phyloP scores from a whole-genome alignment of 352 stramenopile genomes.

The Sclerospora graminicola region DNA sequence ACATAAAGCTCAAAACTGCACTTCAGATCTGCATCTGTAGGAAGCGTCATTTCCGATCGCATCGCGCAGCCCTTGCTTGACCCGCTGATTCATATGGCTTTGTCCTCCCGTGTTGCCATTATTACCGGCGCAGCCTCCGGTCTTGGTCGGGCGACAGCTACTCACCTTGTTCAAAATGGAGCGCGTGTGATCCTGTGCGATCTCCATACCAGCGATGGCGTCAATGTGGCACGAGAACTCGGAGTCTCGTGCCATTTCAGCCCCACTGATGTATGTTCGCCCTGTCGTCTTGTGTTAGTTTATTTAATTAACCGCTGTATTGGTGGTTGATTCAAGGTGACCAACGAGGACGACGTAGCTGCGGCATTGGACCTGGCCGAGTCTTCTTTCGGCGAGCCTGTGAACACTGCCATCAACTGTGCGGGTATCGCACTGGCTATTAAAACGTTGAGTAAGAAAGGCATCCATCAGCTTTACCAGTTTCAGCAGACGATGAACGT shows the following conservation, averaged over 20 bases:
- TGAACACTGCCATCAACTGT: conserved; percentile 94
- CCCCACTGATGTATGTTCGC: conserved; percentile 44
- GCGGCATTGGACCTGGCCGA: conserved; percentile 87
- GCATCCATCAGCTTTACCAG: conserved; percentile 84
- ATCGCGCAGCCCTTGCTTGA: too few relatives aligned
- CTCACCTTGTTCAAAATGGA: conserved; percentile 81
- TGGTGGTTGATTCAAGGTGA: conserved; percentile 81
- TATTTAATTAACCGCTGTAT: not conserved
- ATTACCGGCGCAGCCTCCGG: conserved; percentile 90
- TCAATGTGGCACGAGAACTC: conserved; percentile 65
- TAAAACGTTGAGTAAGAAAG: conserved; percentile 90
- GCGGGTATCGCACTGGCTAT: conserved; percentile 89
- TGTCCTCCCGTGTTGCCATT: conserved; percentile 71
- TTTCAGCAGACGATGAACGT: conserved; percentile 94
- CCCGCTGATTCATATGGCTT: conserved; percentile 39
- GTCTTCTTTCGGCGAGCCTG: conserved; percentile 83
- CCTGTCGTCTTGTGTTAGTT: too few relatives aligned
- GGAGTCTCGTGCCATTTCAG: conserved; percentile 75
- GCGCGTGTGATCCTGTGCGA: conserved; percentile 90
- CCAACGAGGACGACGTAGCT: conserved; percentile 82
- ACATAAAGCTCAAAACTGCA: too few relatives aligned
- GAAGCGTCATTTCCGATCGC: too few relatives aligned
- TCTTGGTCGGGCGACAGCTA: conserved; percentile 89
- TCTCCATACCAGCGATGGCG: conserved; percentile 72
- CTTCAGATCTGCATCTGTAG: too few relatives aligned